phyloP scores from a whole-genome alignment of 2,329 filamentous ascomycete species.

The Trichoderma breve region DNA sequence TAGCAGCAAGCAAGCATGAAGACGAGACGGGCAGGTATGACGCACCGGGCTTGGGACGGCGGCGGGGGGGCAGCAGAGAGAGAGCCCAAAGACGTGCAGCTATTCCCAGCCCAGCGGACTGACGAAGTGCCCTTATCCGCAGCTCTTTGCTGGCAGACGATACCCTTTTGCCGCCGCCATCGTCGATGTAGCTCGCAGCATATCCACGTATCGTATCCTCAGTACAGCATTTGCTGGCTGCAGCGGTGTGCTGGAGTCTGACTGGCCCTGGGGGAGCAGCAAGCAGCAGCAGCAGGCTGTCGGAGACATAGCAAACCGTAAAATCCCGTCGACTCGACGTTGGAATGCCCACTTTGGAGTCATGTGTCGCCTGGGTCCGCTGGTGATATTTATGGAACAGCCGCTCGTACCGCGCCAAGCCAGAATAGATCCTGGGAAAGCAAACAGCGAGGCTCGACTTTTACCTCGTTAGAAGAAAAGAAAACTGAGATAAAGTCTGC shows the following conservation, averaged over 20 bases:
- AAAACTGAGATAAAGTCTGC: background rate
- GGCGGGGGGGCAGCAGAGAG: background rate
- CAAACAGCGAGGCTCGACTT: background rate
- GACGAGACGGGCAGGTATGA: slow-evolving; percentile 23
- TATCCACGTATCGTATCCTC: background rate
- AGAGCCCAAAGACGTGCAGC: background rate
- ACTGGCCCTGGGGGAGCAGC: background rate
- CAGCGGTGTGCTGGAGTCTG: slow-evolving; percentile 13
- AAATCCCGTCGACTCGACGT: slow-evolving; percentile 13
- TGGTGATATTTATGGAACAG: slow-evolving; percentile 34
- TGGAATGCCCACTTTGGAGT: slow-evolving; percentile 20
- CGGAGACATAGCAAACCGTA: slow-evolving; percentile 13
- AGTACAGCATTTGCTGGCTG: background rate
- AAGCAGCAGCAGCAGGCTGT: background rate
- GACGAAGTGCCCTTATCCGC: slow-evolving; percentile 1
- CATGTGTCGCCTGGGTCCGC: slow-evolving; percentile 22
- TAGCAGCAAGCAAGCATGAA: slow-evolving; percentile 17
- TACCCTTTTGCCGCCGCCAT: background rate
- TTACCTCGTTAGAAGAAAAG: background rate
- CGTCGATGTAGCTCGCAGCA: background rate
- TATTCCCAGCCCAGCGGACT: slow-evolving; percentile 5
- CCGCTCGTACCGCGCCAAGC: slow-evolving; percentile 34
- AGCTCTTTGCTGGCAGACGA: background rate
- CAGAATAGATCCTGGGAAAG: background rate
- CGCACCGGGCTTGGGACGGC: background rate